These are phyloP conservation scores for Penicillium sumatraense DNA, from an alignment of 2,329 filamentous ascomycete species.

Conservation along the genomic window DNA sequence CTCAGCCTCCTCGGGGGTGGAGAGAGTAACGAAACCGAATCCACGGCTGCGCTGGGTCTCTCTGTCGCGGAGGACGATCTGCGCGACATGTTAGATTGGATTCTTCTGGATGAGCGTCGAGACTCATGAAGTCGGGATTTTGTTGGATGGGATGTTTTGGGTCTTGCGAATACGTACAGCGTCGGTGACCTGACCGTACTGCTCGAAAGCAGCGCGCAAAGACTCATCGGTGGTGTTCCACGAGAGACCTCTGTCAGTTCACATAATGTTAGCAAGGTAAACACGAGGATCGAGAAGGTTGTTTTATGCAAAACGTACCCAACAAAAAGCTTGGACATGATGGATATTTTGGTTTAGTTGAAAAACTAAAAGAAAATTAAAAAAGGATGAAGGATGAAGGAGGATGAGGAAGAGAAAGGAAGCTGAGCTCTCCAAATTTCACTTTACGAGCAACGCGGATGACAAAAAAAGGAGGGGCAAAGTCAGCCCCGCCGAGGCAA, in stretches of 20 bases:
- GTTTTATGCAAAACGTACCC: too few species aligned
- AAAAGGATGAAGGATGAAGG: too few species aligned
- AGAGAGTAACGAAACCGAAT: conserved; percentile 24
- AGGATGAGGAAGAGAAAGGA: too few species aligned
- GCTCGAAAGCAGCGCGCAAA: conserved; percentile 13
- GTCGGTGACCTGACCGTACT: conserved; percentile 15
- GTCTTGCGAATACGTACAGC: too few species aligned
- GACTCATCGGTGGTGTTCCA: conserved; percentile 17
- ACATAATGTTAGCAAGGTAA: neutral
- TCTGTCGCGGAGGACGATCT: conserved; percentile 23
- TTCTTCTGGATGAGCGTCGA: too few species aligned
- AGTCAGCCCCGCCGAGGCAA: too few species aligned
- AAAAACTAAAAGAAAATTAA: too few species aligned
- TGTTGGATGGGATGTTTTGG: too few species aligned
- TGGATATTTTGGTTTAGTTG: conserved; percentile 22
- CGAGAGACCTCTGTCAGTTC: conserved; percentile 15
- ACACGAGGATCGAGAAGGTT: neutral
- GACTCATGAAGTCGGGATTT: too few species aligned
- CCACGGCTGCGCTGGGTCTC: conserved; percentile 22
- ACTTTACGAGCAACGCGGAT: too few species aligned
- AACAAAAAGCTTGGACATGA: conserved; percentile 21
- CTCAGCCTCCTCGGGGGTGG: conserved; percentile 14
- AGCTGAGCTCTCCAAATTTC: too few species aligned
- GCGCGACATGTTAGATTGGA: neutral
- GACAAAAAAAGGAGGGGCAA: too few species aligned